Percentiles rank a stretch among this genome's conserved stretches.
Evolutionary conservation across 495 filamentous ascomycete species (phyloP).

Genomic region (Cercophora samala): DNA sequence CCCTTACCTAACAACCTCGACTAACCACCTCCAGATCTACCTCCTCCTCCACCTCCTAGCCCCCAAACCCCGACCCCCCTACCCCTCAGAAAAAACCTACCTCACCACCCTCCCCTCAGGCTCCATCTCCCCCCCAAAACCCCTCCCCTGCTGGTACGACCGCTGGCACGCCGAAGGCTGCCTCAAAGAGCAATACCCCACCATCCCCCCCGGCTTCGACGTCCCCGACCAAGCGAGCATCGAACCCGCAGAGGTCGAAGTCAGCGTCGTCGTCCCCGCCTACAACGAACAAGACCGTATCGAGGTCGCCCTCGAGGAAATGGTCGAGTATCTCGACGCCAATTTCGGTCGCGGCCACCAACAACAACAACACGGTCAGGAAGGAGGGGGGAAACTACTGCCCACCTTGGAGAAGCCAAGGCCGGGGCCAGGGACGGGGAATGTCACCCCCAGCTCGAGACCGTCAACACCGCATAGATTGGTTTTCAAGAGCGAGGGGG

Average conservation of each 20-base stretch:
- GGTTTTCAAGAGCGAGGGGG: slow-evolving; percentile 26
- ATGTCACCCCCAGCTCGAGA: too few species aligned
- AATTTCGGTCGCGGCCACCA: slow-evolving; percentile 62
- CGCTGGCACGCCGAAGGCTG: slow-evolving; percentile 55
- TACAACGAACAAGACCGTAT: slow-evolving; percentile 91
- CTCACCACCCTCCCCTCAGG: slow-evolving; percentile 68
- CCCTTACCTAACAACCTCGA: slow-evolving; percentile 8
- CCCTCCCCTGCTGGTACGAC: slow-evolving; percentile 83
- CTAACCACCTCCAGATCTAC: slow-evolving; percentile 48
- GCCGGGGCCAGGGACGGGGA: neutral
- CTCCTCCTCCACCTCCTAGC: slow-evolving; percentile 68
- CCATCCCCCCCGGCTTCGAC: slow-evolving; percentile 31
- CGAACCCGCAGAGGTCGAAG: slow-evolving; percentile 47
- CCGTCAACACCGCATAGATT: slow-evolving; percentile 32
- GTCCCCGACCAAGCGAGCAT: slow-evolving; percentile 39
- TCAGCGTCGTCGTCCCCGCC: slow-evolving; percentile 90
- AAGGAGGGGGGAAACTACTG: slow-evolving; percentile 1
- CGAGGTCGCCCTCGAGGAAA: slow-evolving; percentile 80
- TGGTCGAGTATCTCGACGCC: slow-evolving; percentile 75
- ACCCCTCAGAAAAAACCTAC: slow-evolving; percentile 82
- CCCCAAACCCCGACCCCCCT: slow-evolving; percentile 70
- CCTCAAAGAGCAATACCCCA: slow-evolving; percentile 34
- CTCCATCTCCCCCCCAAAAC: slow-evolving; percentile 52
- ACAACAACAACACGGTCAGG: too few species aligned
- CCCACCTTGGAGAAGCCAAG: neutral